Conservation (phyloP, 306 rosid species). For the Cicer arietinum region DNA sequence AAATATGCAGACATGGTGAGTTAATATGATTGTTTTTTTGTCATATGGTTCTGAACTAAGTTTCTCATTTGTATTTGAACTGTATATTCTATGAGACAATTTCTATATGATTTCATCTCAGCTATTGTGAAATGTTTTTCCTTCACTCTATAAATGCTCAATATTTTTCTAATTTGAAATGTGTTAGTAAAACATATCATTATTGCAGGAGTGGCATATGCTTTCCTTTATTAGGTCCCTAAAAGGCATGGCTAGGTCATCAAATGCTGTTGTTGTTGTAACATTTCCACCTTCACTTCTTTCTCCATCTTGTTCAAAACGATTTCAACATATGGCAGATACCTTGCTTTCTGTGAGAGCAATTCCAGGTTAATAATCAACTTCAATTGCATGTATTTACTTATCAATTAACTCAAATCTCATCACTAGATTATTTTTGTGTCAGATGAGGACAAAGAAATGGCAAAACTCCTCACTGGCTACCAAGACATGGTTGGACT, state of each 20-base stretch:
- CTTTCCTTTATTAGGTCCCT: conserved; percentile 80
- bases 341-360: conserved; percentile 83
- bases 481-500: conserved; percentile 95
- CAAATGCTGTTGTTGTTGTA: conserved; percentile 79
- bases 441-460: conserved; percentile 88
- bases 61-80: conserved; percentile 32
- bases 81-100: neutral
- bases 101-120: conserved; percentile 17
- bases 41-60: neutral
- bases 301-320: conserved; percentile 65
- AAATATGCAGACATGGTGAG: conserved; percentile 72
- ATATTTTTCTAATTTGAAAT: conserved; percentile 23
- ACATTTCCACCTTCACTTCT: conserved; percentile 79
- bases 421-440: conserved; percentile 10
- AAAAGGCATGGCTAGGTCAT: conserved; percentile 66
- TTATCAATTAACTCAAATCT: conserved; percentile 39
- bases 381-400: conserved; percentile 8
- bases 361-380: conserved; percentile 71
- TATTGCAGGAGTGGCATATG: conserved; percentile 88
- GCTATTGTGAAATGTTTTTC: conserved; percentile 21
- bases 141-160: conserved; percentile 19
- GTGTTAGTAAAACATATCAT: neutral
- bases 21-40: conserved; percentile 11
- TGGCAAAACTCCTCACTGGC: conserved; percentile 87
- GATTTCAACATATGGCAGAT: conserved; percentile 95